phyloP scores from a whole-genome alignment of 768 basidiomycete genomes.

The Phlebiopsis flavidoalba region DNA sequence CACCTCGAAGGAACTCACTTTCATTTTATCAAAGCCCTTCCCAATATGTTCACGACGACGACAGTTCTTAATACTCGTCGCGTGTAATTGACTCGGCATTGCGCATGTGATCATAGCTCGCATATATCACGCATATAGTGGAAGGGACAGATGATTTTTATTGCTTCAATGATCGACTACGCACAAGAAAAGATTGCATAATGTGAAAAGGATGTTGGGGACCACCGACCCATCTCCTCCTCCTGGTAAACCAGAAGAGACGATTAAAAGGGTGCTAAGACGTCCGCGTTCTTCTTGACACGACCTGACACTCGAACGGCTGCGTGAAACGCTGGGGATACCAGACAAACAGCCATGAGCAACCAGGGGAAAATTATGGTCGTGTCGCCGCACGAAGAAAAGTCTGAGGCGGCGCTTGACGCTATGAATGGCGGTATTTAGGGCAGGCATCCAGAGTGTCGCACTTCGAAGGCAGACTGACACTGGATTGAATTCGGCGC shows the following conservation, averaged over 20 bases:
- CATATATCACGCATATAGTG: background rate
- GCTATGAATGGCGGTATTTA: constrained; percentile 7
- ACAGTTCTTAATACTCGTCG: no score
- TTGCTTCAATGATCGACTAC: background rate
- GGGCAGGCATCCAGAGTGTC: constrained; percentile 4
- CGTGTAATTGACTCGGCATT: no score
- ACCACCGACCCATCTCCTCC: constrained; percentile 79
- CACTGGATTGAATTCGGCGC: background rate
- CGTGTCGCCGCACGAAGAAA: constrained; percentile 77
- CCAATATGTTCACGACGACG: no score
- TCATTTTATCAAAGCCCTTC: no score
- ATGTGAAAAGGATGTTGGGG: constrained; percentile 29
- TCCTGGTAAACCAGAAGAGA: constrained; percentile 35
- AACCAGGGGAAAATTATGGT: constrained; percentile 80
- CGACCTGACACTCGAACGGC: constrained; percentile 89
- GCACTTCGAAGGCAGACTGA: background rate
- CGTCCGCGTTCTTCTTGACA: constrained; percentile 70
- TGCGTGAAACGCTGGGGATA: constrained; percentile 37
- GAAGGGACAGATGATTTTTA: background rate
- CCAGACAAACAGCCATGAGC: constrained; percentile 64
- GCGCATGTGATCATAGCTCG: no score
- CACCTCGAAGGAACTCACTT: no score
- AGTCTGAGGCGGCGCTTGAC: background rate
- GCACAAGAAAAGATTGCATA: background rate
- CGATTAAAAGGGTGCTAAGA: constrained; percentile 76